A percentile compares a stretch with the other conserved stretches of the same genome.
Conservation (phyloP, 1,284 basidiomycete species). For the Ustilago vetiveriae region DNA sequence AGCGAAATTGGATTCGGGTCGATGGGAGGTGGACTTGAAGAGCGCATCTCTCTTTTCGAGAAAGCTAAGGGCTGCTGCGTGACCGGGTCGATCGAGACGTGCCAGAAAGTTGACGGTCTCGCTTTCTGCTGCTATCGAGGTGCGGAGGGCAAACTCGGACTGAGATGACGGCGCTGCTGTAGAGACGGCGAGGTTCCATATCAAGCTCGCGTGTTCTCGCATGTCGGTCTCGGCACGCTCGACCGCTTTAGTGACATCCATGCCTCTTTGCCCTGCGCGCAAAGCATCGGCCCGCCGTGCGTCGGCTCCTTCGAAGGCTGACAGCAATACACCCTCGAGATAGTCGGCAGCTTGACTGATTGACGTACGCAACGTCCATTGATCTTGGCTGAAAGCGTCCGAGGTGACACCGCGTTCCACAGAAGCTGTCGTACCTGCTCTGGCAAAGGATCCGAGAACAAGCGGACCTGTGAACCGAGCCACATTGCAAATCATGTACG, state of each 20-base stretch:
- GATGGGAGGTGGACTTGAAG: slow-evolving; percentile 78
- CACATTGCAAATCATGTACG: slow-evolving; percentile 74
- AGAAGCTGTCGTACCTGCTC: not conserved
- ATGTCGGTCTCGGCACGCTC: slow-evolving; percentile 41
- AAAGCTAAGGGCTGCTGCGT: slow-evolving; percentile 72
- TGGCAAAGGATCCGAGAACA: slow-evolving; percentile 40
- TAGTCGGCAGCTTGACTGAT: slow-evolving; percentile 75
- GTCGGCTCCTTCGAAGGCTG: slow-evolving; percentile 85
- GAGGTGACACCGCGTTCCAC: not conserved
- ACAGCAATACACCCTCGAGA: slow-evolving; percentile 83
- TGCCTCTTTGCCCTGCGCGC: slow-evolving; percentile 36
- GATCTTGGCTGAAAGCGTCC: slow-evolving; percentile 15
- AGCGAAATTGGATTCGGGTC: slow-evolving; percentile 76
- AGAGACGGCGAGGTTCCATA: slow-evolving; percentile 31
- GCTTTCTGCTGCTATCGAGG: slow-evolving; percentile 72
- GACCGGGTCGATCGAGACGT: slow-evolving; percentile 67
- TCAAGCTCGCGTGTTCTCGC: slow-evolving; percentile 33
- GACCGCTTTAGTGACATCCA: slow-evolving; percentile 41
- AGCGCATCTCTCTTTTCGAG: slow-evolving; percentile 93
- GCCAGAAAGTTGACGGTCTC: slow-evolving; percentile 83
- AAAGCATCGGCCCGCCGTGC: slow-evolving; percentile 69
- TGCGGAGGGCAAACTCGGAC: not conserved
- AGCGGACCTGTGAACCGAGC: slow-evolving; percentile 76
- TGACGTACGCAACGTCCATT: slow-evolving; percentile 28
- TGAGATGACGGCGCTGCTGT: slow-evolving; percentile 7